Conservation (phyloP, 805 yeast species). For the Ogataea naganishii region DNA sequence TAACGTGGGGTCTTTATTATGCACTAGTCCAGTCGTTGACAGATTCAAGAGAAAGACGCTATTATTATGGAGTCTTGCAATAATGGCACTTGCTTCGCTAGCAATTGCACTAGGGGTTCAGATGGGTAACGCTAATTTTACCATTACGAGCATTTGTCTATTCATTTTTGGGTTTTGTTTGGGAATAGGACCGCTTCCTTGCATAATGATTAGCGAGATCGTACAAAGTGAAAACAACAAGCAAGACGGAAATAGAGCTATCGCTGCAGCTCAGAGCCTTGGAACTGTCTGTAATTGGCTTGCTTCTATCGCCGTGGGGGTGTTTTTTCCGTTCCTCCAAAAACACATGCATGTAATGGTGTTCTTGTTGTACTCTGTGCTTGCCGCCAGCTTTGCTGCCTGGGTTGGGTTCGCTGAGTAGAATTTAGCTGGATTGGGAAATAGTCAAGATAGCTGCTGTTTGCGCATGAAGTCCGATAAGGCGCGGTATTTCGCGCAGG, state of each 20-base stretch:
- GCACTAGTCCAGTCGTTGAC: conserved; percentile 16
- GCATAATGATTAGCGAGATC: conserved; percentile 69
- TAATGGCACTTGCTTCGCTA: conserved; percentile 14
- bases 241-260: conserved; percentile 56
- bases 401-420: too few species aligned
- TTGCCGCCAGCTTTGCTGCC: too few species aligned
- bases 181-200: conserved; percentile 88
- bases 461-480: too few species aligned
- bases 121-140: neutral
- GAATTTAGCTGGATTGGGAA: too few species aligned
- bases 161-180: conserved; percentile 7
- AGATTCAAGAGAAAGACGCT: conserved; percentile 32
- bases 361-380: conserved; percentile 53
- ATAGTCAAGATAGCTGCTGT: too few species aligned
- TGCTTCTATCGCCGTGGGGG: conserved; percentile 69
- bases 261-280: conserved; percentile 75
- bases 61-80: conserved; percentile 27
- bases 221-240: too few species aligned
- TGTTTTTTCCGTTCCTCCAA: conserved; percentile 60
- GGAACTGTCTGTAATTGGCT: conserved; percentile 83
- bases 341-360: conserved; percentile 58
- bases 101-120: conserved; percentile 2
- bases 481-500: too few species aligned
- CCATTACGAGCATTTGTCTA: conserved; percentile 2
- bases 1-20: conserved; percentile 3